Evolutionary conservation across 805 yeast genomes (phyloP).

Genomic region (Ogataea neopini): DNA sequence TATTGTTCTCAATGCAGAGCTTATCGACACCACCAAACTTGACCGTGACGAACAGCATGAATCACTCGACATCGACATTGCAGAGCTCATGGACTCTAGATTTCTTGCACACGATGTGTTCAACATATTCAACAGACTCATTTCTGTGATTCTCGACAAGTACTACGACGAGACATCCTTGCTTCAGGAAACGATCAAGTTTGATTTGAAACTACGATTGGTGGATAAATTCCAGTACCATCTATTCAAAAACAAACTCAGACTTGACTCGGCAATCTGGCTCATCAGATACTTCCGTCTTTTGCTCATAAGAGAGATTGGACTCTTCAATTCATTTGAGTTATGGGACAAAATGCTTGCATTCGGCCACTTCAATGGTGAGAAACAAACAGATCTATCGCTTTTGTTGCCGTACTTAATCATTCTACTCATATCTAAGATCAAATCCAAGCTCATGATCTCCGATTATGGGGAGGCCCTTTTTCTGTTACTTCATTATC

Average conservation of each 20-base stretch:
- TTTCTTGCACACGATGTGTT: slow-evolving; percentile 46
- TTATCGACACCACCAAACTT: slow-evolving; percentile 20
- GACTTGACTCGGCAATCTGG: slow-evolving; percentile 55
- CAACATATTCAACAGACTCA: slow-evolving; percentile 42
- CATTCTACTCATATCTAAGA: slow-evolving; percentile 43
- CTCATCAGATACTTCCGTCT: slow-evolving; percentile 52
- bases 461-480: slow-evolving; percentile 56
- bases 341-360: slow-evolving; percentile 53
- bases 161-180: slow-evolving; percentile 42
- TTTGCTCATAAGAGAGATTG: slow-evolving; percentile 49
- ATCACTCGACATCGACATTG: slow-evolving; percentile 31
- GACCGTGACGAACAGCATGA: slow-evolving; percentile 1
- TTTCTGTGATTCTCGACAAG: slow-evolving; percentile 38
- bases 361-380: slow-evolving; percentile 27
- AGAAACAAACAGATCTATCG: slow-evolving; percentile 26
- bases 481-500: slow-evolving; percentile 51
- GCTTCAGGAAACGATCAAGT: slow-evolving; percentile 47
- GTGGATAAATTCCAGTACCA: slow-evolving; percentile 52
- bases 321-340: slow-evolving; percentile 35
- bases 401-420: slow-evolving; percentile 43
- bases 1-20: slow-evolving; percentile 41
- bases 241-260: slow-evolving; percentile 44
- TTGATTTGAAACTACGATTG: slow-evolving; percentile 49
- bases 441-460: slow-evolving; percentile 44
- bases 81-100: slow-evolving; percentile 40